Evolutionary conservation across 2,329 filamentous ascomycete species (phyloP), one percentile per base, ranked within the genome.

Genomic region (Ophiostoma novo-ulmi): DNA sequence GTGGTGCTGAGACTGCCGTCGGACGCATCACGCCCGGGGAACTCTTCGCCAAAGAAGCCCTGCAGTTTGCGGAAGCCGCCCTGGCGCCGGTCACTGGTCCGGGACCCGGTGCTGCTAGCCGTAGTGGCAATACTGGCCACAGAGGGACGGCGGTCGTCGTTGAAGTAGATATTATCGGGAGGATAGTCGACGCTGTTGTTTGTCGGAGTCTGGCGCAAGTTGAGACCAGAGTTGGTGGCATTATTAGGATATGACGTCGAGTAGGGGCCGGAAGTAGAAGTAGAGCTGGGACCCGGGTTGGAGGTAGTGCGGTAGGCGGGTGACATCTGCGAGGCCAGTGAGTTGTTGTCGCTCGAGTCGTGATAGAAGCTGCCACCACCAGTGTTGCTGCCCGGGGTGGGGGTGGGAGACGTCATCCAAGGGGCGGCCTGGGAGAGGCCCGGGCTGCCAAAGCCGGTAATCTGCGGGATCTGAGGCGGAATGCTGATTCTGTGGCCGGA

Each of bases 11-110:
- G 80, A 80, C 87, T 89, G 75, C 87, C 85, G 71, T 96, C 92
- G 69, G 91, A 93, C 74, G 89, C 89, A 77, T 94, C 90, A 74
- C 86, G 84, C 52, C 86, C 87, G 72, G 88, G 88, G 79, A 91
- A 93, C 77, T 97, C 94, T 76, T 97, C 94, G 66, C 94, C 94
- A 80, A 97, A 97, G 78, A 97, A 94, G 61, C 91, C 92, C 77
- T 95, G 92, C 73, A 97, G 84, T 80, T 94, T 95, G 80, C 94
- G 93, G 71, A 90, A 86, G 69, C 91, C 88, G 68, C 91, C 88
- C 75, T 89, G 88, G 72, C 90, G 85, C 72, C 88, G 89, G 73
- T 88, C 83, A 78, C 90, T 91, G 71, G 86, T 86, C 80, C 89
- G 90, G 61, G 94, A 97, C 44, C 92, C 91, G 74, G 91, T 87